Evolutionary conservation across 108 stramenopile species (phyloP), one percentile per base, ranked within the genome.

Genomic region (Craspedostauros australis): DNA sequence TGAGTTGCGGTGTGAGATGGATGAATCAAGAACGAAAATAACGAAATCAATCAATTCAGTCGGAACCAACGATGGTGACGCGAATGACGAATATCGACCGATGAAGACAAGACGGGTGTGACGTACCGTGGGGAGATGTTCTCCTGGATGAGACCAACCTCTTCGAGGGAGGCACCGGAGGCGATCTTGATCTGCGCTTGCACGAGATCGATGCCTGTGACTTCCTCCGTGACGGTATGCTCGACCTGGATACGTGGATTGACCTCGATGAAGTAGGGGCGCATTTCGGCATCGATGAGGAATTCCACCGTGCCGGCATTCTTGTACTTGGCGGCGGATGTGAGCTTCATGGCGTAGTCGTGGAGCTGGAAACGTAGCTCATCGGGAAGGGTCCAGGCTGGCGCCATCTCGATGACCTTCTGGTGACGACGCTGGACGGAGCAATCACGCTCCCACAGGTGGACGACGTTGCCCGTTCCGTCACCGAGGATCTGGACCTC

Each of bases 231-330:
- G 36, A 97, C 95, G 2, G 96, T 97, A 79, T 97, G 96, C 53
- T 97, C 96, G 46, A 97, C 96, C 78, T 84, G 83, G 47, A 98
- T 79, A 38, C 97, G 91, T 9, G 97, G 94, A 72, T 98, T 98
- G 71, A 98, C 91, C 75, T 98, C 97, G 44, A 96, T 94, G 76
- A 98, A 98, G 58, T 91, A 98, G 36, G 87, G 80, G 19, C 68
- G 66, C 59, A 62, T 57, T 48, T 78, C 59, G 12, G 72, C 62
- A 64, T 98, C 95, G 18, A 96, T 62, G 58, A 98, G 64, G 68
- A 96, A 98, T 65, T 98, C 97, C 15, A 98, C 97, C 8, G 97
- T 98, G n/a, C 97, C 97, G 7, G 97, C 97, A 52, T 95, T 94
- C 50, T 85, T 81, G 76, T 98, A 98, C 52, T 91, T 94, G 4